Conservation (phyloP, 2,329 filamentous ascomycete species). For the Didymella arachidicola region DNA sequence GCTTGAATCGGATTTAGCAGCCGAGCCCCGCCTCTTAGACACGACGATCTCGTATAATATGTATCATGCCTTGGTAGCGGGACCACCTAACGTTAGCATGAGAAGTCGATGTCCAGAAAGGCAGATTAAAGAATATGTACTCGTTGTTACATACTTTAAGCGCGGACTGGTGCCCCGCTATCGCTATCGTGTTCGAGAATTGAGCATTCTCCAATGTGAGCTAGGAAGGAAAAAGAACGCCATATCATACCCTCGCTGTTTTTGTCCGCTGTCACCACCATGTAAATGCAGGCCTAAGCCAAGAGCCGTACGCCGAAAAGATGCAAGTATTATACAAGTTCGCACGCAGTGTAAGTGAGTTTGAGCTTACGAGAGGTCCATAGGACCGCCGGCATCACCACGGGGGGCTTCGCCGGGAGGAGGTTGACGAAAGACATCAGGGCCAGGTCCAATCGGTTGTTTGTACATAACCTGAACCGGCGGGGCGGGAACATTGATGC, state of each 20-base stretch:
- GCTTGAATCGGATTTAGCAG: not conserved
- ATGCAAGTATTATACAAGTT: slow-evolving; percentile 21
- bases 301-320: slow-evolving; percentile 14
- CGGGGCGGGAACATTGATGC: slow-evolving; percentile 33
- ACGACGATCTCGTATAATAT: not conserved
- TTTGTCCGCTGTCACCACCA: slow-evolving; percentile 13
- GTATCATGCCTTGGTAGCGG: not conserved
- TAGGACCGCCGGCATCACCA: slow-evolving; percentile 25
- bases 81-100: not conserved
- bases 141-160: not conserved
- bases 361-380: slow-evolving; percentile 28
- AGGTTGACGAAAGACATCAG: not conserved
- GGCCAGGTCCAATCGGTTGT: slow-evolving; percentile 3
- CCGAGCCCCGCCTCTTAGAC: not conserved
- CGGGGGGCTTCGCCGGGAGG: not conserved
- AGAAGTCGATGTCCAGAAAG: not conserved
- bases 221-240: slow-evolving; percentile 2
- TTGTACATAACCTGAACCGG: slow-evolving; percentile 27
- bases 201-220: not conserved
- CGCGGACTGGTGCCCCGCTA: not conserved
- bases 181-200: not conserved
- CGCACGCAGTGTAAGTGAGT: not conserved
- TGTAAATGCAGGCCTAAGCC: slow-evolving; percentile 22
- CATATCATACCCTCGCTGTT: slow-evolving; percentile 15
- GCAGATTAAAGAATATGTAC: not conserved